These are phyloP conservation scores for Polysphondylium violaceum DNA, from an alignment of 78 protist species.

Conservation along the genomic window DNA sequence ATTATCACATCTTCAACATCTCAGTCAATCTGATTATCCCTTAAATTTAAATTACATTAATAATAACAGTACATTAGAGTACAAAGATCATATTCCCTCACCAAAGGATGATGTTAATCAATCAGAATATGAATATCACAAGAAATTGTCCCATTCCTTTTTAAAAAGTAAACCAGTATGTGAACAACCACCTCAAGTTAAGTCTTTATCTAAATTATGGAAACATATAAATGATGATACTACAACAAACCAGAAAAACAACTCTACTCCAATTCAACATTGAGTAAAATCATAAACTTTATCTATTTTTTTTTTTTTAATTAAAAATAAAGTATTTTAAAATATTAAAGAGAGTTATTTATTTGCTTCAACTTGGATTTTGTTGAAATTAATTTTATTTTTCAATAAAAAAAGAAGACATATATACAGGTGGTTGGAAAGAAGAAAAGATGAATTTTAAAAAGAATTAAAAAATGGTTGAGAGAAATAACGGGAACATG, in stretches of 20 bases:
- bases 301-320: neutral
- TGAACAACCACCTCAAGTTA: neutral
- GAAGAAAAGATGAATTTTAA: neutral
- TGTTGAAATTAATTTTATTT: no score
- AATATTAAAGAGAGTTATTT: neutral
- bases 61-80: no score
- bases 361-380: neutral
- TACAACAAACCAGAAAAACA: neutral
- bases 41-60: no score
- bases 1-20: neutral
- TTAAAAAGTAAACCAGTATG: neutral
- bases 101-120: neutral
- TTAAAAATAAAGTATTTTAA: neutral
- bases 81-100: no score
- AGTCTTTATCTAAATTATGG: slow-evolving; percentile 7
- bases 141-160: neutral
- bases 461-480: no score
- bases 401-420: no score
- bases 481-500: no score
- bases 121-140: neutral
- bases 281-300: neutral
- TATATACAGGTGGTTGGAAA: no score
- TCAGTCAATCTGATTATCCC: neutral
- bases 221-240: neutral
- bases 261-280: neutral